phyloP scores from a whole-genome alignment of 2,329 filamentous ascomycete genomes.

The Sarocladium strictum region DNA sequence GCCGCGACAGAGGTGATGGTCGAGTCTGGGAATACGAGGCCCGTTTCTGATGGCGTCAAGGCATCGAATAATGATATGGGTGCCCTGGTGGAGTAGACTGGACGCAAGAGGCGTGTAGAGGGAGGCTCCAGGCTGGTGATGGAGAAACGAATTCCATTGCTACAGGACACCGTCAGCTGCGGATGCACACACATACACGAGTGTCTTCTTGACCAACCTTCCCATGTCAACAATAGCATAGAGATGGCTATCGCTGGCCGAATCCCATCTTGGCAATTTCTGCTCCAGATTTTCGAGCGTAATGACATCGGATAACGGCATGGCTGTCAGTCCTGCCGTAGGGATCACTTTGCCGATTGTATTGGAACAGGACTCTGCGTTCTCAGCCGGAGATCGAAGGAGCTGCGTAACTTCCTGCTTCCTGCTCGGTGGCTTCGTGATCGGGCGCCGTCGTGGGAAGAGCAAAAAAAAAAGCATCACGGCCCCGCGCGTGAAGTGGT shows the following conservation, averaged over 20 bases:
- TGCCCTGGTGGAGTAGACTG: slow-evolving; percentile 71
- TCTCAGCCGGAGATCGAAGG: no score
- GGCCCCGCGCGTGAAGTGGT: not conserved
- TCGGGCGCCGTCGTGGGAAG: not conserved
- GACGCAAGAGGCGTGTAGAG: slow-evolving; percentile 65
- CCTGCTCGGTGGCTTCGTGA: not conserved
- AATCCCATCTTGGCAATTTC: slow-evolving; percentile 43
- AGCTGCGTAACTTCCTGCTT: no score
- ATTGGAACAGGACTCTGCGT: no score
- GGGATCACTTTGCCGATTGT: no score
- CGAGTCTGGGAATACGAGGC: slow-evolving; percentile 38
- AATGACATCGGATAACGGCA: slow-evolving; percentile 35
- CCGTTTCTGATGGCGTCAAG: slow-evolving; percentile 43
- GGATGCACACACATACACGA: not conserved
- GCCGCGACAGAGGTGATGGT: slow-evolving; percentile 62
- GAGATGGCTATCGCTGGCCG: slow-evolving; percentile 40
- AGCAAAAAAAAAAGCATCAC: not conserved
- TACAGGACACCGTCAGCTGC: slow-evolving; percentile 24
- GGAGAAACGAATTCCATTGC: slow-evolving; percentile 91
- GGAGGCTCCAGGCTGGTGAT: slow-evolving; percentile 74
- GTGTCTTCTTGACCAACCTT: slow-evolving; percentile 35
- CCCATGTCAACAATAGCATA: slow-evolving; percentile 57
- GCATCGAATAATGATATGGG: slow-evolving; percentile 86
- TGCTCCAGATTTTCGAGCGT: slow-evolving; percentile 45
- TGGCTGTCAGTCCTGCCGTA: slow-evolving; percentile 12